Base-by-base conservation (phyloP, 1,139 yeast genomes). In the Taphrina communis region DNA sequence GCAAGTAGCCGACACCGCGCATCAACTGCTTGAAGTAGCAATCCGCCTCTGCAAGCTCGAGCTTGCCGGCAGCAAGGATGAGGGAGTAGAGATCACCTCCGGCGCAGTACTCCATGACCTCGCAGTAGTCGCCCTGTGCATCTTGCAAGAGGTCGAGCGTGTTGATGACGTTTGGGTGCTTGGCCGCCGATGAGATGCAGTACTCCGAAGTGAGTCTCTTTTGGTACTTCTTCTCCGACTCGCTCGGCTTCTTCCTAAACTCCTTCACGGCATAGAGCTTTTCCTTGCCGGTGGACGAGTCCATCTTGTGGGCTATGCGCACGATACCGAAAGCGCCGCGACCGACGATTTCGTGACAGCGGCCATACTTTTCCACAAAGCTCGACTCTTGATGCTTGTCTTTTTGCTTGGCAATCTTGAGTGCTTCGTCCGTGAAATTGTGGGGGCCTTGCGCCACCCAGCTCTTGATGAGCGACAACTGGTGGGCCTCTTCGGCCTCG, bases 1-100 rank as follows among this genome's bases (percentile, higher is more conserved):
- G 99, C 96, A 94, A 91, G 80, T 92, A 94, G 69, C 87, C 89
- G 51, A 94, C 97, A 46, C 97, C 99, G 70, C 93, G 82, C 69
- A 94, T 85, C 68, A 94, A 81, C 77, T 94, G 98, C 77, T 93
- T 93, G 81, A 94, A 92, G 76, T 90, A 92, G 78, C 98, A 94
- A 78, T 94, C 97, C 6, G 98, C 97, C 78, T 94, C 98, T 17
- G 86, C 84, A 71, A 86, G 87, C 75, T 90, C 96, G 70, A 94
- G 81, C 75, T 88, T 90, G 21, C 96, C 97, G 31, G 92, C 85
- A 0, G 96, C 88, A 67, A 91, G 85, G 73, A 94, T 90, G 67
- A 80, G 74, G 31, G 82, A 77, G 70, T 80, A 80, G 41, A 80
- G 75, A 71, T 80, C 82, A 21, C 82, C 82, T 19, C 82, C 82